phyloP scores from a whole-genome alignment of 208 protist genomes.

The Leishmania tarentolae region DNA sequence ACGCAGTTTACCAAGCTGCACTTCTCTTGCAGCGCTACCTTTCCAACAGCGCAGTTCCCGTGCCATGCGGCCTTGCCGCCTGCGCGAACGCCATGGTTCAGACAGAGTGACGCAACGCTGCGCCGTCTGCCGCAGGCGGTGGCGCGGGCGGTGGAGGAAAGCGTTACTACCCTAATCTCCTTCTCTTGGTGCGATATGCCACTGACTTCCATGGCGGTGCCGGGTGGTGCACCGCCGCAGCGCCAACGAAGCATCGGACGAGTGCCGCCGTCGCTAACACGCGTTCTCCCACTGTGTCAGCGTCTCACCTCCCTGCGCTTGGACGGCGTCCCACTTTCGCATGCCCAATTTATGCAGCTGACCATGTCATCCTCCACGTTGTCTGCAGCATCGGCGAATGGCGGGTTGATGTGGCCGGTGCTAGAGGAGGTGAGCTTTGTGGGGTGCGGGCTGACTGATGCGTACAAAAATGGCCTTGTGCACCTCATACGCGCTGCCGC shows the following conservation, averaged over 20 bases:
- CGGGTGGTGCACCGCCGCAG: not conserved
- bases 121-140: conserved; percentile 27
- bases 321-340: conserved; percentile 35
- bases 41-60: not conserved
- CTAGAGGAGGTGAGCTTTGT: conserved; percentile 65
- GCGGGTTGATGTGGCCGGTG: conserved; percentile 30
- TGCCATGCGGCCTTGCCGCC: conserved; percentile 1
- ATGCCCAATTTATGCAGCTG: conserved; percentile 39
- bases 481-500: conserved; percentile 36
- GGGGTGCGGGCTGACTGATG: conserved; percentile 63
- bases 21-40: conserved; percentile 12
- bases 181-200: conserved; percentile 50
- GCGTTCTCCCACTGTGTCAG: conserved; percentile 39
- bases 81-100: not conserved
- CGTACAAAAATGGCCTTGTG: conserved; percentile 40
- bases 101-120: conserved; percentile 17
- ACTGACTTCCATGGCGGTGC: conserved; percentile 3
- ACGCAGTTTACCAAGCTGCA: conserved; percentile 21
- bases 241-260: not conserved
- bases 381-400: conserved; percentile 2
- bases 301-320: conserved; percentile 45
- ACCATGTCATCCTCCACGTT: conserved; percentile 9
- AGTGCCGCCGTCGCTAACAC: conserved; percentile 32
- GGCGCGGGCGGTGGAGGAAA: conserved; percentile 23
- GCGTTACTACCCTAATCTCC: conserved; percentile 22